phyloP scores from a whole-genome alignment of 2,329 filamentous ascomycete species.

The Pseudofabraea citricarpa region DNA sequence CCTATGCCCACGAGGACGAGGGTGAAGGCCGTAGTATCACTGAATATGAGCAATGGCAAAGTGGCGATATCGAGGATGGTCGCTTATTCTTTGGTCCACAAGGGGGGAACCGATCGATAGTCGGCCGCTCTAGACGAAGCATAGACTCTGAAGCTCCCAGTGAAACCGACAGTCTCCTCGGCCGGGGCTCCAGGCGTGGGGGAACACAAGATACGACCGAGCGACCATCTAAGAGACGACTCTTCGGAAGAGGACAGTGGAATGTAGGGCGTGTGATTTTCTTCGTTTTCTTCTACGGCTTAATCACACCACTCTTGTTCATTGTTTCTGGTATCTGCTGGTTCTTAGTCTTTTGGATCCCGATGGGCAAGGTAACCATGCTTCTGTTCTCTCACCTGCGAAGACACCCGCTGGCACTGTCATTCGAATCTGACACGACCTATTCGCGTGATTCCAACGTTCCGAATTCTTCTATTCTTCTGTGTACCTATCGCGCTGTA shows the following conservation, averaged over 20 bases:
- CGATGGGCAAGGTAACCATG: constrained; percentile 93
- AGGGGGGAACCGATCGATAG: constrained; percentile 64
- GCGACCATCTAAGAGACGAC: constrained; percentile 64
- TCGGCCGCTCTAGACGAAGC: constrained; percentile 82
- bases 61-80: constrained; percentile 91
- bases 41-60: constrained; percentile 99
- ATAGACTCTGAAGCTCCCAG: constrained; percentile 71
- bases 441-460: constrained; percentile 67
- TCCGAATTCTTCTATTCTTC: constrained; percentile 77
- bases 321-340: constrained; percentile 86
- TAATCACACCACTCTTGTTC: constrained; percentile 82
- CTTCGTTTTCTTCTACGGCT: constrained; percentile 91
- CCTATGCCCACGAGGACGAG: constrained; percentile 89
- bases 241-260: constrained; percentile 96
- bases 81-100: constrained; percentile 89
- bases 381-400: constrained; percentile 87
- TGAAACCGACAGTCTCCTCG: constrained; percentile 87
- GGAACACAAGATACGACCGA: constrained; percentile 35
- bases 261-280: constrained; percentile 91
- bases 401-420: constrained; percentile 85
- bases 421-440: constrained; percentile 82
- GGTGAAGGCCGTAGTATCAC: constrained; percentile 95
- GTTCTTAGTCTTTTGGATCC: constrained; percentile 96
- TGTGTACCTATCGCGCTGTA: constrained; percentile 96
- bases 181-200: constrained; percentile 50